Percentiles rank a stretch among this genome's conserved stretches.
Conservation (phyloP, 192 early-diverging fungal genomes). For the Entophlyctis luteolus region DNA sequence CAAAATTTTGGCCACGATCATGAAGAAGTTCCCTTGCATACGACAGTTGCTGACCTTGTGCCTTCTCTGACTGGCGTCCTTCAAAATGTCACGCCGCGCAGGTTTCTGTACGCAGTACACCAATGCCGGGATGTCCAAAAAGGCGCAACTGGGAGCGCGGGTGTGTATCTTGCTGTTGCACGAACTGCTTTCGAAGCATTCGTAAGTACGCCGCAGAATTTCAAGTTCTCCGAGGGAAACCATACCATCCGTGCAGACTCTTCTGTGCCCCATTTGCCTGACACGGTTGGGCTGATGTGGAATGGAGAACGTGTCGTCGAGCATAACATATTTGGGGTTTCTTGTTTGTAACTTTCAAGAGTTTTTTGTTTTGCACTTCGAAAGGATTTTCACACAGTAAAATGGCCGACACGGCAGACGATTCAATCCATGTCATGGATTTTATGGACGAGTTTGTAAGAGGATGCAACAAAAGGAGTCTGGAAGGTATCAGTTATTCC, state of each 20-base stretch:
- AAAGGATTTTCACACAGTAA: background rate
- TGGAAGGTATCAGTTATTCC: background rate
- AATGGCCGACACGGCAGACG: background rate
- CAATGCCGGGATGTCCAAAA: background rate
- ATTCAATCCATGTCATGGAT: conserved; percentile 23
- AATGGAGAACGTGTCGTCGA: no score
- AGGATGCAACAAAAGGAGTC: background rate
- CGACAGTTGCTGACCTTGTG: background rate
- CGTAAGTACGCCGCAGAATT: background rate
- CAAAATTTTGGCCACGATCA: conserved; percentile 1
- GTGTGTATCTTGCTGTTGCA: background rate
- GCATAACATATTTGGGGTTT: no score
- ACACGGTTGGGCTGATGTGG: background rate
- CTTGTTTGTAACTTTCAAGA: no score
- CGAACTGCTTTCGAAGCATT: background rate
- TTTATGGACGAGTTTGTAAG: conserved; percentile 21
- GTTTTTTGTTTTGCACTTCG: background rate
- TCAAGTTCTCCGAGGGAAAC: background rate
- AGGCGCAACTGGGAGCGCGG: background rate
- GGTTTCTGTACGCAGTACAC: background rate
- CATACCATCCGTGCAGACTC: background rate
- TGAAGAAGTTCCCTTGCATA: background rate
- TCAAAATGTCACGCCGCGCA: background rate
- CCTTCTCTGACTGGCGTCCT: background rate
- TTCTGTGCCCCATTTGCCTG: background rate